Evolutionary conservation across 1,284 basidiomycete genomes (phyloP).

Genomic region (Trichosporon sp.): DNA sequence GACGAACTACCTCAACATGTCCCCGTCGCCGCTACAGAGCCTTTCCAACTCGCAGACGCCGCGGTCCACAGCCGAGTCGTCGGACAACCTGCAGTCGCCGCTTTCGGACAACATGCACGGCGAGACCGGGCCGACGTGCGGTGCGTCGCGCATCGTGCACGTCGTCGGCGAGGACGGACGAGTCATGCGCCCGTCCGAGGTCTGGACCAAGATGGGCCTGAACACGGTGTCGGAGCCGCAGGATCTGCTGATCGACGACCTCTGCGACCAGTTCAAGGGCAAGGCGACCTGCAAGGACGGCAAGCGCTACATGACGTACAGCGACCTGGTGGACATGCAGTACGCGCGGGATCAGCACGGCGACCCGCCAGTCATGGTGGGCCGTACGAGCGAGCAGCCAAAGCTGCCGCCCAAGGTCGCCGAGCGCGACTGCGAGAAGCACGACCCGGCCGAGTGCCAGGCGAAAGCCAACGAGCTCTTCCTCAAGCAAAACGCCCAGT

Average conservation of each 20-base stretch:
- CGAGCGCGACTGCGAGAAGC: slow-evolving; percentile 16
- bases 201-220: slow-evolving; percentile 50
- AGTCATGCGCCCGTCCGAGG: slow-evolving; percentile 48
- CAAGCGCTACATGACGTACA: slow-evolving; percentile 33
- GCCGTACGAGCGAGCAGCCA: not conserved
- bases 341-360: not conserved
- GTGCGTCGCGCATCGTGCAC: slow-evolving; percentile 38
- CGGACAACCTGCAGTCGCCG: slow-evolving; percentile 33
- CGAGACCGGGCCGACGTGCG: slow-evolving; percentile 3
- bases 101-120: slow-evolving; percentile 25
- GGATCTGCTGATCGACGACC: slow-evolving; percentile 55
- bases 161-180: slow-evolving; percentile 47
- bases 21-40: slow-evolving; percentile 47
- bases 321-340: slow-evolving; percentile 32
- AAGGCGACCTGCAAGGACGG: slow-evolving; percentile 55
- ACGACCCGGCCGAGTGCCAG: slow-evolving; percentile 31
- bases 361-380: not conserved
- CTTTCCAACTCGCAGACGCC: slow-evolving; percentile 39
- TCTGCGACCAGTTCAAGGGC: slow-evolving; percentile 53
- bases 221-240: slow-evolving; percentile 33
- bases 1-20: slow-evolving; percentile 54
- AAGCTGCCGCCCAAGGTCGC: slow-evolving; percentile 2
- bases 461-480: slow-evolving; percentile 31
- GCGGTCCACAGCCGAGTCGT: slow-evolving; percentile 30
- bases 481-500: slow-evolving; percentile 25